phyloP scores from a whole-genome alignment of 129 eudicot species.

The Gnaphalium uliginosum region DNA sequence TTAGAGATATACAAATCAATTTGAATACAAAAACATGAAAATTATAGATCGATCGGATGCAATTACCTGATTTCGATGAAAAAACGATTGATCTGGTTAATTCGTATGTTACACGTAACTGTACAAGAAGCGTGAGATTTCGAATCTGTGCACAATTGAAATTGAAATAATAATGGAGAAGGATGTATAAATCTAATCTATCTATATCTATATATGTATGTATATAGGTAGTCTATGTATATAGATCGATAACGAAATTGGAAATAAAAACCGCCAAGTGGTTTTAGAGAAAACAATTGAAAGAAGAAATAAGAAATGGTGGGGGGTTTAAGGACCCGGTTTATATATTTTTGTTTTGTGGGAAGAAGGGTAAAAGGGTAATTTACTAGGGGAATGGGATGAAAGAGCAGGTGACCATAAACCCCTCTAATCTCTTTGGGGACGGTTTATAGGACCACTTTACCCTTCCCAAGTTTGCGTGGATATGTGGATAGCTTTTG shows the following conservation, averaged over 20 bases:
- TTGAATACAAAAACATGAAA: background rate
- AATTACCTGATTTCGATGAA: conserved; percentile 31
- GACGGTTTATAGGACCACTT: conserved; percentile 44
- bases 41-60: conserved; percentile 24
- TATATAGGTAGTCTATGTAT: background rate
- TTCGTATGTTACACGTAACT: conserved; percentile 32
- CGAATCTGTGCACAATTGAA: conserved; percentile 14
- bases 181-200: background rate
- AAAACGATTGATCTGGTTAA: conserved; percentile 28
- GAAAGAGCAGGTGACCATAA: conserved; percentile 43
- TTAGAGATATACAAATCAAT: background rate
- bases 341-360: conserved; percentile 3
- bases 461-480: conserved; percentile 38
- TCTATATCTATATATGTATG: too few relatives aligned
- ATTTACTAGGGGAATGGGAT: conserved; percentile 12
- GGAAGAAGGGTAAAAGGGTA: conserved; percentile 37
- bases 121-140: conserved; percentile 23
- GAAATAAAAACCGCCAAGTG: conserved; percentile 9
- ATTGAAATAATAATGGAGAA: background rate
- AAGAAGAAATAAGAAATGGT: background rate
- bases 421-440: conserved; percentile 41
- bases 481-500: conserved; percentile 47
- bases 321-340: background rate
- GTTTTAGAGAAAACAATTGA: conserved; percentile 30
- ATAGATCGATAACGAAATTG: conserved; percentile 12